Evolutionary conservation across 331 rosid species (phyloP).

Genomic region (Erythrophleum ivorense): DNA sequence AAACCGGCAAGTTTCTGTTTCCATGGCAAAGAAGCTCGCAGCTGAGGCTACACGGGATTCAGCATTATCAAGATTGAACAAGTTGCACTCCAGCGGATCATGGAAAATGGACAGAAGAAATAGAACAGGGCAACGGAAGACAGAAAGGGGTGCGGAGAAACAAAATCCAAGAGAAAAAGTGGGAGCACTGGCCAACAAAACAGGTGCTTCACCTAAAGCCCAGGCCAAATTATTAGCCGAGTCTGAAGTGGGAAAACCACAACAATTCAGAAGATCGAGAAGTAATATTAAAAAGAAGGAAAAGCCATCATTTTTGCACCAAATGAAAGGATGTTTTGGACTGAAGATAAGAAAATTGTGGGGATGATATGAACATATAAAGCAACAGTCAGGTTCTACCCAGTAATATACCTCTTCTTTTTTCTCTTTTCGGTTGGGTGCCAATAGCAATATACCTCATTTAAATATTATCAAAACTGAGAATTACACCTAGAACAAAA

Average conservation of each 20-base stretch:
- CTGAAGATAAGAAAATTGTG: constrained; percentile 34
- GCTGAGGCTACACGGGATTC: constrained; percentile 50
- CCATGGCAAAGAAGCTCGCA: constrained; percentile 50
- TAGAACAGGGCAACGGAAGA: constrained; percentile 1
- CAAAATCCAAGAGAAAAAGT: constrained; percentile 22
- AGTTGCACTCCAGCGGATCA: constrained; percentile 34
- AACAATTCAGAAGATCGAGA: constrained; percentile 40
- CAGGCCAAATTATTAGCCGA: constrained; percentile 24
- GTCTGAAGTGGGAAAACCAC: constrained; percentile 38
- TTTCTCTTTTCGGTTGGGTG: not conserved
- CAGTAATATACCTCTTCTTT: not conserved
- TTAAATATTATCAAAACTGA: not conserved
- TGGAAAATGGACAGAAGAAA: constrained; percentile 39
- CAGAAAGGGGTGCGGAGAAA: constrained; percentile 27
- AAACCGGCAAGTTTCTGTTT: constrained; percentile 40
- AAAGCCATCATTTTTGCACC: constrained; percentile 43
- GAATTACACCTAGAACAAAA: not conserved
- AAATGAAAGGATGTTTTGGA: constrained; percentile 39
- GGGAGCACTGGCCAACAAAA: constrained; percentile 15
- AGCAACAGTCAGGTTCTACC: not conserved
- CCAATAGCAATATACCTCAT: not conserved
- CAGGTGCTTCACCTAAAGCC: constrained; percentile 31
- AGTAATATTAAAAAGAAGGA: constrained; percentile 28
- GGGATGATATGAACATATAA: constrained; percentile 35
- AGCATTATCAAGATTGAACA: constrained; percentile 49